Base-by-base conservation (phyloP, 2,329 filamentous ascomycete genomes). In the Sphaceloma murrayae region DNA sequence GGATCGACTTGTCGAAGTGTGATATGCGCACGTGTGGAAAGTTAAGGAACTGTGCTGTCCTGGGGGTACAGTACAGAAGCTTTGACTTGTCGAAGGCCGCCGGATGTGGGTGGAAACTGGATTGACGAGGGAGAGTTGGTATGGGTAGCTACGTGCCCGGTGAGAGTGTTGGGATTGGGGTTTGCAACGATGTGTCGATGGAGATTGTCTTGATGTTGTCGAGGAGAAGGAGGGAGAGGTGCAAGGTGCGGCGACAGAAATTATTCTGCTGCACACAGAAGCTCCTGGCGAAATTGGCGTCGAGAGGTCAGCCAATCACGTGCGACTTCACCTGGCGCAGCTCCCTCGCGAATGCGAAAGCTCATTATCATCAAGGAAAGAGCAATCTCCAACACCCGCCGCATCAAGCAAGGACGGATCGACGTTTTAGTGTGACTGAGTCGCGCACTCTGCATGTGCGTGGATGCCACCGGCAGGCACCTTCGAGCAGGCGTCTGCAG, bases 121-220 rank as follows among this genome's bases (percentile, higher is more conserved):
- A 53, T 70, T 69, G 67, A 63, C 62, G 65, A 69, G 67, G 63
- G 67, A 62, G 67, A 64, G 67, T 67, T 67, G 56, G 63, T 61
- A 55, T 68, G 67, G 67, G 67, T 63, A 70, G 68, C 68, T 71
- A 69, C 51, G 61, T 62, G 61, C 60, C 60, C 61, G 56, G 51
- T 53, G 52, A 50, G 48, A 50, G 44, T 46, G 27, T 50, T 51
- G 49, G 46, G 51, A 45, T 52, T 47, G 46, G 39, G 39, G 30
- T 26, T 33, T 43, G 30, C 38, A 44, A 47, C 45, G 42, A 32
- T 44, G 46, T 45, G 44, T 46, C 32, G 46, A 34, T 47, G 46
- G 38, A 46, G 40, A 40, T 29, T 48, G 50, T 38, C 45, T 45
- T 51, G 48, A 48, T 54, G 54, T 53, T 54, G 52, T 52, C 47